Conservation (phyloP, 805 yeast species). For the Torulaspora franciscae region DNA sequence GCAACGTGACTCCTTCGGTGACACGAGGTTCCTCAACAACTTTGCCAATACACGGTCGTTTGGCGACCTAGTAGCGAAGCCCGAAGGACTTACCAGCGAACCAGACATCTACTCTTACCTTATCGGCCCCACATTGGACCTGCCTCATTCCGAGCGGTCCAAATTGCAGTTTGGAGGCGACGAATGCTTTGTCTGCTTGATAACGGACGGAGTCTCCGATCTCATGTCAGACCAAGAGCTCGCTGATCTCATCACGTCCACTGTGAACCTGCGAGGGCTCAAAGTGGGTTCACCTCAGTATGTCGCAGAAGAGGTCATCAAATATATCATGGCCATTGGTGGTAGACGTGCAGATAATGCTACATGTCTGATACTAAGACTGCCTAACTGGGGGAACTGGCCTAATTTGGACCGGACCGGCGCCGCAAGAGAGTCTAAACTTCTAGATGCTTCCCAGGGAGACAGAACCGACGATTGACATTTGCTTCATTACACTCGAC, state of each 20-base stretch:
- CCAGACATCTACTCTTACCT: conserved; percentile 75
- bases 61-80: conserved; percentile 80
- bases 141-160: conserved; percentile 37
- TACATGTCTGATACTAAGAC: conserved; percentile 75
- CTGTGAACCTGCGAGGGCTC: conserved; percentile 55
- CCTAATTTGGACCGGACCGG: conserved; percentile 82
- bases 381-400: conserved; percentile 95
- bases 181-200: conserved; percentile 77
- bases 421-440: conserved; percentile 63
- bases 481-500: not conserved
- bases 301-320: conserved; percentile 80
- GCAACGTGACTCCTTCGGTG: conserved; percentile 88
- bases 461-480: conserved; percentile 15
- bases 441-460: conserved; percentile 30
- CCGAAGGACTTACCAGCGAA: conserved; percentile 83
- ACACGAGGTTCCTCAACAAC: conserved; percentile 67
- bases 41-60: conserved; percentile 91
- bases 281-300: conserved; percentile 73
- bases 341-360: conserved; percentile 82
- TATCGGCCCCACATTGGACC: conserved; percentile 53
- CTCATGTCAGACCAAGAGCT: conserved; percentile 83
- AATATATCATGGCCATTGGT: conserved; percentile 78
- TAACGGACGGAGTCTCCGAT: conserved; percentile 85
- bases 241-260: conserved; percentile 75
- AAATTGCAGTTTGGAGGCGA: conserved; percentile 63